These are phyloP conservation scores for Ensete ventricosum DNA, from an alignment of 176 grass and related monocot species.

Conservation along the genomic window DNA sequence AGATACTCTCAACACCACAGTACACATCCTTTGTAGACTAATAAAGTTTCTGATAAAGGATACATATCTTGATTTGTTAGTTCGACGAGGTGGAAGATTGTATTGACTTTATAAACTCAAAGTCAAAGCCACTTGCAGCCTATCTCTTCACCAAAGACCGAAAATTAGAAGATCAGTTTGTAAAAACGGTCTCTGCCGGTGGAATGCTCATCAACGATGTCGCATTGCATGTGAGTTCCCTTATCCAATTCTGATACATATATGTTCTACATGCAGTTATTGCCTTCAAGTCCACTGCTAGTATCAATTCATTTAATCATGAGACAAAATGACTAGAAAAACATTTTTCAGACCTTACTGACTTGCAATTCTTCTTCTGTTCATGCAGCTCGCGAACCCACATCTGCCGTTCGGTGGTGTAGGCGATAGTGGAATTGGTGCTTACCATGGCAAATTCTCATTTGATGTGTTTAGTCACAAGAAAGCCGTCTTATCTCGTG, in stretches of 20 bases:
- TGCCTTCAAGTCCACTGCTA: not conserved
- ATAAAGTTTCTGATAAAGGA: not conserved
- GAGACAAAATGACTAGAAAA: not conserved
- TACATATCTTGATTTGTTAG: slow-evolving; percentile 5
- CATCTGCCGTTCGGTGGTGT: slow-evolving; percentile 81
- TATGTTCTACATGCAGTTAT: not conserved
- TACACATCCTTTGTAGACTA: not conserved
- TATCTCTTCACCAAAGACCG: slow-evolving; percentile 88
- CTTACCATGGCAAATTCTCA: slow-evolving; percentile 79
- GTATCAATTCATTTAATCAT: not conserved
- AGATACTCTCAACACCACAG: slow-evolving; percentile 1
- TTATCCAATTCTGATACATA: not conserved
- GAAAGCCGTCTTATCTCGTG: slow-evolving; percentile 55
- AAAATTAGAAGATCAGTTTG: slow-evolving; percentile 54
- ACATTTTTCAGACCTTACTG: not conserved
- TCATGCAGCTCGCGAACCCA: slow-evolving; percentile 48
- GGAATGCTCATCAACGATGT: slow-evolving; percentile 72
- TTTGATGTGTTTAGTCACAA: slow-evolving; percentile 78
- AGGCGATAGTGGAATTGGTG: slow-evolving; percentile 70
- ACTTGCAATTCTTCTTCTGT: not conserved
- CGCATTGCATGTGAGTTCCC: slow-evolving; percentile 50
- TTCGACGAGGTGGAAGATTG: slow-evolving; percentile 75
- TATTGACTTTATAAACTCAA: slow-evolving; percentile 44
- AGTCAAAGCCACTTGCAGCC: slow-evolving; percentile 63
- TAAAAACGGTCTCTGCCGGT: slow-evolving; percentile 47